These are phyloP conservation scores for Nothophytophthora sp. DNA, from an alignment of 352 stramenopile species.

Conservation along the genomic window DNA sequence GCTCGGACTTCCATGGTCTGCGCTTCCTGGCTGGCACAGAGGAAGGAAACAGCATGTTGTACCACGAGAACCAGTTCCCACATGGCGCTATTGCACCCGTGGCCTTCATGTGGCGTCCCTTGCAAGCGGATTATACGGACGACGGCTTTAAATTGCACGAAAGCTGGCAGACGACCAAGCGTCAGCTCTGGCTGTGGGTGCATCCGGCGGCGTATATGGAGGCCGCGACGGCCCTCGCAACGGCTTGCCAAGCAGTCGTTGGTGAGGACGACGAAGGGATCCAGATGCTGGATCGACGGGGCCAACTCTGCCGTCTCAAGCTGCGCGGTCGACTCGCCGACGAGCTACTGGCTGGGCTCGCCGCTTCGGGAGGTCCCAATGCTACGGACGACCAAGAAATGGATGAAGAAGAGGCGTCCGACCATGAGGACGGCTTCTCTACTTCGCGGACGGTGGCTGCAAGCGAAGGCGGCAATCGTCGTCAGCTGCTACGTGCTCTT, in stretches of 20 bases:
- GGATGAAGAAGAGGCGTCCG: conserved; percentile 30
- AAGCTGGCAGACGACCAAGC: conserved; percentile 46
- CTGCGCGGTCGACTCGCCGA: conserved; percentile 56
- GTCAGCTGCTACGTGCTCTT: conserved; percentile 14
- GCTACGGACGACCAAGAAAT: too few species aligned
- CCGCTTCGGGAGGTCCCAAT: conserved; percentile 4
- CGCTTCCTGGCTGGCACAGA: conserved; percentile 49
- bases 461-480: conserved; percentile 19
- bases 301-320: conserved; percentile 63
- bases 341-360: conserved; percentile 32
- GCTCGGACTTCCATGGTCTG: conserved; percentile 63
- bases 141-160: conserved; percentile 35
- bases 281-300: conserved; percentile 69
- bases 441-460: conserved; percentile 4
- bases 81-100: conserved; percentile 65
- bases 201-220: conserved; percentile 78
- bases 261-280: conserved; percentile 44
- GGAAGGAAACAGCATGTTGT: conserved; percentile 57
- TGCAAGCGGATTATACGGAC: conserved; percentile 27
- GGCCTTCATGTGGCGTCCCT: conserved; percentile 74
- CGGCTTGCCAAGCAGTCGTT: conserved; percentile 50
- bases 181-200: conserved; percentile 82
- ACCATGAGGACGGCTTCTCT: conserved; percentile 58
- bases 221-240: conserved; percentile 55
- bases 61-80: conserved; percentile 58